These are phyloP conservation scores for Diplotaxis tenuifolia DNA, from an alignment of 345 rosid genomes.

Conservation along the genomic window DNA sequence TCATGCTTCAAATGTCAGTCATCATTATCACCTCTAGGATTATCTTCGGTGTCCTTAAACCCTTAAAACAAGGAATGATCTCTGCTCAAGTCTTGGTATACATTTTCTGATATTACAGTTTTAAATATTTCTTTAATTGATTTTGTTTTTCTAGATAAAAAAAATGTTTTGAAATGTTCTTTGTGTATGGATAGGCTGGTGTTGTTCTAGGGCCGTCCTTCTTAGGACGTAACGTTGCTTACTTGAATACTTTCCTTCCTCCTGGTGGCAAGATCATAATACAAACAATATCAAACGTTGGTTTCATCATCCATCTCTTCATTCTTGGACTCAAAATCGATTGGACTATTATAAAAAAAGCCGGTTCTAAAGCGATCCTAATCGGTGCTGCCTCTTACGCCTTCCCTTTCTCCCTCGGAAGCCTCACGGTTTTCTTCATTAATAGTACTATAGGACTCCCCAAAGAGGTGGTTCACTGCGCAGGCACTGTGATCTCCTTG, in stretches of 20 bases:
- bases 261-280: conserved; percentile 26
- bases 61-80: conserved; percentile 38
- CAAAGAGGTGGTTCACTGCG: background rate
- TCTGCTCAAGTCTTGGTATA: conserved; percentile 41
- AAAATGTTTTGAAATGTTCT: background rate
- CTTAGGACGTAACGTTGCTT: conserved; percentile 23
- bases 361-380: conserved; percentile 26
- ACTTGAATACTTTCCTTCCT: conserved; percentile 19
- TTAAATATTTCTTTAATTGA: background rate
- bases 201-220: conserved; percentile 36
- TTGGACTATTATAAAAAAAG: conserved; percentile 28
- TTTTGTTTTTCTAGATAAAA: background rate
- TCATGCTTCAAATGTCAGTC: conserved; percentile 31
- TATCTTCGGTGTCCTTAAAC: conserved; percentile 25
- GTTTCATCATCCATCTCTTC: conserved; percentile 39
- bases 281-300: conserved; percentile 35
- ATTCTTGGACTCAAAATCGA: conserved; percentile 34
- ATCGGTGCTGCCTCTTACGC: conserved; percentile 36
- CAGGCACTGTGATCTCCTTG: conserved; percentile 13
- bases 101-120: background rate
- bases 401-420: conserved; percentile 33
- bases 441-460: conserved; percentile 12
- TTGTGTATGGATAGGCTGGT: conserved; percentile 34
- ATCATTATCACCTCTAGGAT: conserved; percentile 32
- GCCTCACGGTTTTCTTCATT: conserved; percentile 16